These are phyloP conservation scores for Lindgomyces ingoldianus DNA, from an alignment of 495 filamentous ascomycete species.

Conservation along the genomic window DNA sequence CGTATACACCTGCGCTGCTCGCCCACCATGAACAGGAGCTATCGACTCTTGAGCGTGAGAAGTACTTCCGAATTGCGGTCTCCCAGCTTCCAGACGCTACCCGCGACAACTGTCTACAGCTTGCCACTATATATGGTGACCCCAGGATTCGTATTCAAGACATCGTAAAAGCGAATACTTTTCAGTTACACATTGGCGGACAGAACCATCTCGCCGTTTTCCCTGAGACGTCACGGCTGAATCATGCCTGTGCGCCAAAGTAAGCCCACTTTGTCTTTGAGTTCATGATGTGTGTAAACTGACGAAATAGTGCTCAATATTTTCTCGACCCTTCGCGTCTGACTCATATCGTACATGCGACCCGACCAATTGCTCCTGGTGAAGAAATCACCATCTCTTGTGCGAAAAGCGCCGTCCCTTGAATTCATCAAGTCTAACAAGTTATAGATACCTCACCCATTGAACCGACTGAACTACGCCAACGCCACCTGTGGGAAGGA, in stretches of 20 bases:
- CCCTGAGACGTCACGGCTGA: constrained; percentile 32
- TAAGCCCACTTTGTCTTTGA: not conserved
- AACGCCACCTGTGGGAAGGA: constrained; percentile 16
- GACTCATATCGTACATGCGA: constrained; percentile 32
- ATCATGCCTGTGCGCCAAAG: constrained; percentile 36
- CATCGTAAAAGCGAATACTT: constrained; percentile 37
- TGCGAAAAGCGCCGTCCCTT: not conserved
- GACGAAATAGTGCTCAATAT: constrained; percentile 29
- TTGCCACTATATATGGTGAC: constrained; percentile 19
- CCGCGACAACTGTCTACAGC: constrained; percentile 14
- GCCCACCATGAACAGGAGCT: constrained; percentile 22
- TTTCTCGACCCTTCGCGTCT: constrained; percentile 21
- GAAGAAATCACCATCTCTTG: constrained; percentile 37
- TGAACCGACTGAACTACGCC: constrained; percentile 11
- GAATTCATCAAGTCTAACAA: not conserved
- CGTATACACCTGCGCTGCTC: constrained; percentile 30
- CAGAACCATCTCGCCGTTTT: constrained; percentile 32
- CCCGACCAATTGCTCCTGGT: constrained; percentile 17
- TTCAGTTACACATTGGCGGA: constrained; percentile 31
- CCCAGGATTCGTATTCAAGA: constrained; percentile 21
- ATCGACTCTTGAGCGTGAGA: constrained; percentile 28
- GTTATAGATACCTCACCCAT: constrained; percentile 28
- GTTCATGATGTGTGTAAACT: not conserved
- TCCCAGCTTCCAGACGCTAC: constrained; percentile 24
- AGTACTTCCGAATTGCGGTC: constrained; percentile 27